A percentile compares a stretch with the other conserved stretches of the same genome.
phyloP scores from a whole-genome alignment of 768 basidiomycete genomes.

The Leccinum pellstonianum region DNA sequence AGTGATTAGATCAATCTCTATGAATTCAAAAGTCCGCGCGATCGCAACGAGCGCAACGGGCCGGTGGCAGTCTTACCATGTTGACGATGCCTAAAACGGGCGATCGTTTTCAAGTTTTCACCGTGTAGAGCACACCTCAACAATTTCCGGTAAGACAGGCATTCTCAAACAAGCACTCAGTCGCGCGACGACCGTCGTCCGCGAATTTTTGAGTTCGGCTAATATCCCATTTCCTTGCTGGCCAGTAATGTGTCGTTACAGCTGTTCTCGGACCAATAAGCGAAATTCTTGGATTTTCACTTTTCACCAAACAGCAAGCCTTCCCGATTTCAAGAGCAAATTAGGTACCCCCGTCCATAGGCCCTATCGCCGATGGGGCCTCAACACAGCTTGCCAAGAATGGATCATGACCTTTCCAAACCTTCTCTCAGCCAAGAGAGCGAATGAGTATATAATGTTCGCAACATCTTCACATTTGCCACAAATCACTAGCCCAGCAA shows the following conservation, averaged over 20 bases:
- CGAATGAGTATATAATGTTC: too few species aligned
- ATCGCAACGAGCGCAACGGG: conserved; percentile 28
- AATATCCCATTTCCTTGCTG: conserved; percentile 26
- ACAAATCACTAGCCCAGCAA: too few species aligned
- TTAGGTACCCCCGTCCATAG: conserved; percentile 31
- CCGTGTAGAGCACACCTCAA: too few species aligned
- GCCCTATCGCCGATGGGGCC: conserved; percentile 35
- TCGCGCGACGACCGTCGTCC: conserved; percentile 26
- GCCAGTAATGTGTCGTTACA: conserved; percentile 29
- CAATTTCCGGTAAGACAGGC: too few species aligned
- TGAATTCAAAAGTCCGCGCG: conserved; percentile 25
- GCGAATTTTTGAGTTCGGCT: conserved; percentile 37
- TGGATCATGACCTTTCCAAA: too few species aligned
- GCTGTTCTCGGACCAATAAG: conserved; percentile 30
- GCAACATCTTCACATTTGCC: too few species aligned
- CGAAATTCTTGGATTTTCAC: conserved; percentile 31
- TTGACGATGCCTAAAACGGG: too few species aligned
- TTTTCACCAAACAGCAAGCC: conserved; percentile 27
- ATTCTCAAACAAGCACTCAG: conserved; percentile 29
- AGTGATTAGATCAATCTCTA: conserved; percentile 26
- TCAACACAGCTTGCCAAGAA: too few species aligned
- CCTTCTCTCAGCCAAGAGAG: too few species aligned
- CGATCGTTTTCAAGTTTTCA: too few species aligned
- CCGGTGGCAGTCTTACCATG: conserved; percentile 31
- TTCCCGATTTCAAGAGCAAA: conserved; percentile 24